Base-by-base conservation (phyloP, 1,139 yeast genomes). In the Candida smagusa region DNA sequence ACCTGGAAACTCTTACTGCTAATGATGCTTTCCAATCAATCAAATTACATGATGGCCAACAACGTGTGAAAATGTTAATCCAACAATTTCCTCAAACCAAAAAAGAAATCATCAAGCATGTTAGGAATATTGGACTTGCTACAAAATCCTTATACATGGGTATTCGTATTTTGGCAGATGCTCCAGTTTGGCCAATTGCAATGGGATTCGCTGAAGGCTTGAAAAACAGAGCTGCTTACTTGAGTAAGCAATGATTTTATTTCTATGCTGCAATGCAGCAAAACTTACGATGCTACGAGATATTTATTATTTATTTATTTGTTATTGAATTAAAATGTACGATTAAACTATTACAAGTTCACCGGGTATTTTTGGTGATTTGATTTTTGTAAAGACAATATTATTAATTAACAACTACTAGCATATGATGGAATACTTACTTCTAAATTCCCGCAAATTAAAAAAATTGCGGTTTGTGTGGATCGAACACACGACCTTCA, bases 121-220 rank as follows among this genome's bases (percentile, higher is more conserved):
- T 63, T 31, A 45, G 42, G 28, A 64, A 66, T 23, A 72, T 78
- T 6, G 65, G 75, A 47, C 61, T 83, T 28, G 76, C 85, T 7
- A 65, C 74, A 22, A 74, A 79, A 50, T 72, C 79, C 22, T 59
- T 83, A 35, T 79, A 80, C 43, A 59, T 84, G 38, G 92, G 92
- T 22, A 83, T 84, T 9, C 65, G 88, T 44, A 78, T 84, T 24
- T 66, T 84, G 38, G 87, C 88, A 2, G 89, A 84, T 62, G 88
- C 89, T 0, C 90, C 92, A 2, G 82, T 84, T 11, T 84, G 92
- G 92, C 90, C 92, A 1, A 72, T 82, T 38, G 85, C 88, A 1
- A 65, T 83, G 58, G 74, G 82, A 12, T 81, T 83, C 61, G 89
- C 89, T 0, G 89, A 82, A 53, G 88, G 87, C 4, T 66, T 84